Base-by-base conservation (phyloP, 2,329 filamentous ascomycete species). In the Sarocladium oryzae region DNA sequence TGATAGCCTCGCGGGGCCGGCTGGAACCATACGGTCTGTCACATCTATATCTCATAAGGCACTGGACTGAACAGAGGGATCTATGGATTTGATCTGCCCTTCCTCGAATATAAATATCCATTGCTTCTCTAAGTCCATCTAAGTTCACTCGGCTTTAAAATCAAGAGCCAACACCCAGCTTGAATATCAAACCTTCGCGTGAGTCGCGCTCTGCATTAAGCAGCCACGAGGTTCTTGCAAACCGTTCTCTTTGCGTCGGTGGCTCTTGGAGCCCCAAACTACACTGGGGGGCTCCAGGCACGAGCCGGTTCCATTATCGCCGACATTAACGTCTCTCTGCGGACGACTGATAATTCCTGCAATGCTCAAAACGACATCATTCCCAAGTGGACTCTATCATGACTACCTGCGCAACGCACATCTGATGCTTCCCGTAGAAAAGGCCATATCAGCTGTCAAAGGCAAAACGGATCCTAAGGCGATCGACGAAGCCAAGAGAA, bases 381-480 rank as follows among this genome's bases (percentile, higher is more conserved):
- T 18, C 45, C 26, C 35, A 49, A 11, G 45, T 36, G 33, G 3
- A 23, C 16, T 28, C 28, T 10, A n/a, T n/a, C n/a, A 4, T 15
- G n/a, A 21, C 5, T 20, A 33, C 10, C 23, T 30, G 3, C 20
- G 10, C 15, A 24, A 35, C 11, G 24, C 7, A 26, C 35, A 8
- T 20, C 45, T 49, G 20, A 49, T 6, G 7, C 6, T 28, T 24
- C 13, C 5, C 21, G 5, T 18, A 49, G 45, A 49, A 18, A 36
- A 49, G 15, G 45, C 45, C 23, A 20, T 35, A 4, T 18, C 26
- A n/a, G 30, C 26, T 11, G 45, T 49, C 9, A 49, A 49, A 18
- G 45, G 45, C 26, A 49, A 49, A 20, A 49, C 45, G 7, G 45
- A 49, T 21, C 40, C 40, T 10, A 45, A 45, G 40, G 24, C 24